Evolutionary conservation across 2,329 filamentous ascomycete species (phyloP).

Genomic region (Aspergillus glaucus): DNA sequence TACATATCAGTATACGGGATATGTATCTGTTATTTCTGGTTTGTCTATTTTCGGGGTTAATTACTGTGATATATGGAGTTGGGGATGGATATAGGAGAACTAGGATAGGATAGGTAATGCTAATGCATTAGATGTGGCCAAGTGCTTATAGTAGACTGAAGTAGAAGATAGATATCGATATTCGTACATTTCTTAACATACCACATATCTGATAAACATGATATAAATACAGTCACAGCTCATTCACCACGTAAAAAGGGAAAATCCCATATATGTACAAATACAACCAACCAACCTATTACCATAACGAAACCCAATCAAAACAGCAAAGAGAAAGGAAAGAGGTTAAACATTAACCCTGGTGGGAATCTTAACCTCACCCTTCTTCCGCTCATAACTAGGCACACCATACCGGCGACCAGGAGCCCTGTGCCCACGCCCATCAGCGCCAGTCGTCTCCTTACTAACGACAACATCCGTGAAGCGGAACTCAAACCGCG

Average conservation of each 20-base stretch:
- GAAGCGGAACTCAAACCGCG: constrained; percentile 57
- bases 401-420: constrained; percentile 59
- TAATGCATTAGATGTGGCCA: too few relatives aligned
- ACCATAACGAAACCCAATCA: constrained; percentile 3
- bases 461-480: constrained; percentile 48
- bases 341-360: constrained; percentile 45
- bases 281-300: constrained; percentile 40
- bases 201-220: not conserved
- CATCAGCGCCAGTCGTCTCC: constrained; percentile 50
- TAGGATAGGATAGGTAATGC: too few relatives aligned
- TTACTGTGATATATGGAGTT: too few relatives aligned
- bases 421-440: constrained; percentile 47
- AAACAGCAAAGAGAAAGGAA: not conserved
- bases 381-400: constrained; percentile 57
- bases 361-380: constrained; percentile 57
- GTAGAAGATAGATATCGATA: not conserved
- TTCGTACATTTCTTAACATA: not conserved
- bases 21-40: not conserved
- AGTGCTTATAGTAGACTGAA: too few relatives aligned
- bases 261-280: constrained; percentile 4
- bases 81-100: too few relatives aligned
- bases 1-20: not conserved
- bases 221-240: constrained; percentile 5
- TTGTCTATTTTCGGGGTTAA: too few relatives aligned
- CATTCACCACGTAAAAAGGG: too few relatives aligned